phyloP scores from a whole-genome alignment of 2,329 filamentous ascomycete species.

The Dactylella cylindrospora region DNA sequence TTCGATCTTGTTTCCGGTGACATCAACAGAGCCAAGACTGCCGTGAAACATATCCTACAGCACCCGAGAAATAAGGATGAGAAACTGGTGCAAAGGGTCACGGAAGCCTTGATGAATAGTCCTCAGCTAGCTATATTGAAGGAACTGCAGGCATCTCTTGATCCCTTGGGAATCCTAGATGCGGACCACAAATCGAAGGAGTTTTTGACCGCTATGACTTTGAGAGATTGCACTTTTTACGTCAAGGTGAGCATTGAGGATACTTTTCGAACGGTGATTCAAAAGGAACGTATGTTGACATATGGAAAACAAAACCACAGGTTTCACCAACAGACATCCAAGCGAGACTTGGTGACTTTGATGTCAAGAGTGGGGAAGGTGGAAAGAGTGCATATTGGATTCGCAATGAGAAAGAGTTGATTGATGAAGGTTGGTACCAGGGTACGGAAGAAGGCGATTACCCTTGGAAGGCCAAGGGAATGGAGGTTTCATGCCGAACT shows the following conservation, averaged over 20 bases:
- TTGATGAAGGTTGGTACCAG: conserved; percentile 69
- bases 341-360: conserved; percentile 71
- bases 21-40: conserved; percentile 55
- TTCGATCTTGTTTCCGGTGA: conserved; percentile 63
- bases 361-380: conserved; percentile 68
- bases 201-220: conserved; percentile 73
- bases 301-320: too few species aligned
- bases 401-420: conserved; percentile 63
- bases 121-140: conserved; percentile 48
- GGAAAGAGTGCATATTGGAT: conserved; percentile 71
- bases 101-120: conserved; percentile 46
- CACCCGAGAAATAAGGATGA: conserved; percentile 29
- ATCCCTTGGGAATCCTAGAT: conserved; percentile 46
- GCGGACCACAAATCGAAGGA: conserved; percentile 53
- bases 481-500: conserved; percentile 26
- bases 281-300: conserved; percentile 1
- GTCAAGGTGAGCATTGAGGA: conserved; percentile 54
- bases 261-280: conserved; percentile 3
- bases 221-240: conserved; percentile 78
- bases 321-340: conserved; percentile 52
- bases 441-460: conserved; percentile 51
- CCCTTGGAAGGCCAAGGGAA: conserved; percentile 31
- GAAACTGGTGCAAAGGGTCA: conserved; percentile 22
- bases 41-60: conserved; percentile 50
- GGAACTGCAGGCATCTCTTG: conserved; percentile 50